Conservation (phyloP, 225 moss, liverwort and hornwort genomes). For the Pseudisothecium myosuroides region DNA sequence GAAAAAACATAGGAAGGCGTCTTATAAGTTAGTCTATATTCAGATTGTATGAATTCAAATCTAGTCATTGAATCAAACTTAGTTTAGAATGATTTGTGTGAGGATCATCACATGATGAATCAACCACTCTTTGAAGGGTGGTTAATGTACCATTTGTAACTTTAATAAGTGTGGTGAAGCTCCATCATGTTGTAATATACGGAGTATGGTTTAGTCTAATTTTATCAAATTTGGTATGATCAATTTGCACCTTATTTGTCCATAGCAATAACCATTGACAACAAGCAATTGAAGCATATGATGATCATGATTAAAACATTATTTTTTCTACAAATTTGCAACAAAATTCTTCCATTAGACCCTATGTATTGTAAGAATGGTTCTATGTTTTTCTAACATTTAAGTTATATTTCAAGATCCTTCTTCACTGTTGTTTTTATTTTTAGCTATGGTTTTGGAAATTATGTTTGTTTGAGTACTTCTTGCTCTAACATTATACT, state of each 20-base stretch:
- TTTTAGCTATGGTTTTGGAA: not conserved
- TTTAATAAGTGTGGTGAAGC: not conserved
- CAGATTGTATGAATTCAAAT: not conserved
- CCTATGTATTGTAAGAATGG: not conserved
- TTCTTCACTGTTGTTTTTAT: not conserved
- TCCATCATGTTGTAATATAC: not conserved
- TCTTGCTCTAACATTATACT: not conserved
- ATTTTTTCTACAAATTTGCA: not conserved
- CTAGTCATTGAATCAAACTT: not conserved
- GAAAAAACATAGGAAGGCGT: not conserved
- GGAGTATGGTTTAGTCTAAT: not conserved
- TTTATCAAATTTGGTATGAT: not conserved
- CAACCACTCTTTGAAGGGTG: not conserved
- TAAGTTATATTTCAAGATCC: not conserved
- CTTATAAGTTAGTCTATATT: not conserved
- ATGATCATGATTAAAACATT: not conserved
- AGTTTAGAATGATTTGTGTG: not conserved
- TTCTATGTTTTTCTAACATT: not conserved
- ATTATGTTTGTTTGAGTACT: not conserved
- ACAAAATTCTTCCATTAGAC: rapidly evolving
- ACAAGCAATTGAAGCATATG: not conserved
- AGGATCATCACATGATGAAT: not conserved
- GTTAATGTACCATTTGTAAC: not conserved
- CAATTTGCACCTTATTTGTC: not conserved
- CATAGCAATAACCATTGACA: not conserved